These are phyloP conservation scores for Barbarea vulgaris DNA, from an alignment of 345 rosid genomes.

Conservation along the genomic window DNA sequence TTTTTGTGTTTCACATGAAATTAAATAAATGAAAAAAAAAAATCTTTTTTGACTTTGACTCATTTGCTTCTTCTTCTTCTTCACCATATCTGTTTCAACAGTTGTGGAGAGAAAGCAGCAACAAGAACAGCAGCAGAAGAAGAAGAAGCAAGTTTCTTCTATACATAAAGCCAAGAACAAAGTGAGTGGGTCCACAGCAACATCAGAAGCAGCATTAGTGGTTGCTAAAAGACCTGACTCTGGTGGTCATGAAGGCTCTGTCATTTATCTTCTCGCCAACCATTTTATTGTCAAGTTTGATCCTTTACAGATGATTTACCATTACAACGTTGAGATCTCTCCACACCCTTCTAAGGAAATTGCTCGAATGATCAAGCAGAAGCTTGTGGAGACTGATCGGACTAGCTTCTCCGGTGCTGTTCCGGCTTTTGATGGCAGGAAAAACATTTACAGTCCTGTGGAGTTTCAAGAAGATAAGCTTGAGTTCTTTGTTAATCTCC, in stretches of 20 bases:
- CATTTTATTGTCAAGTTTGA: constrained; percentile 87
- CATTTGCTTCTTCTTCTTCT: constrained; percentile 22
- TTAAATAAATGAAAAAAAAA: neutral
- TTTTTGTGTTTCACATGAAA: constrained; percentile 4
- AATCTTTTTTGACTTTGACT: constrained; percentile 35
- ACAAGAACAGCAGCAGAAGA: constrained; percentile 33
- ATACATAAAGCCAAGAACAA: constrained; percentile 44
- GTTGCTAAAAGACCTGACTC: constrained; percentile 78
- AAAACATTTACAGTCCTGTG: constrained; percentile 79
- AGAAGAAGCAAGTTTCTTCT: constrained; percentile 35
- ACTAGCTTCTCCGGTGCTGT: constrained; percentile 57
- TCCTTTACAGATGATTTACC: constrained; percentile 70
- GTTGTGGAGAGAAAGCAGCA: constrained; percentile 43
- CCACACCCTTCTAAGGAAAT: constrained; percentile 81
- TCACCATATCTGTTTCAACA: constrained; percentile 34
- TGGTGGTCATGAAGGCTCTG: constrained; percentile 82
- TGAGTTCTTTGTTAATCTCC: constrained; percentile 83
- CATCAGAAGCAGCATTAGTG: constrained; percentile 41
- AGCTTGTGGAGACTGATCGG: constrained; percentile 66
- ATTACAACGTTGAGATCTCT: constrained; percentile 84
- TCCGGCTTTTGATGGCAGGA: constrained; percentile 87
- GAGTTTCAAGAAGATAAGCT: constrained; percentile 84
- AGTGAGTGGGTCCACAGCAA: constrained; percentile 38
- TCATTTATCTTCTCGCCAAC: constrained; percentile 82
- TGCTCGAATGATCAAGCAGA: constrained; percentile 82